A percentile compares a stretch with the other conserved stretches of the same genome.
phyloP scores from a whole-genome alignment of 2,329 filamentous ascomycete species.

The Fusarium falciforme region DNA sequence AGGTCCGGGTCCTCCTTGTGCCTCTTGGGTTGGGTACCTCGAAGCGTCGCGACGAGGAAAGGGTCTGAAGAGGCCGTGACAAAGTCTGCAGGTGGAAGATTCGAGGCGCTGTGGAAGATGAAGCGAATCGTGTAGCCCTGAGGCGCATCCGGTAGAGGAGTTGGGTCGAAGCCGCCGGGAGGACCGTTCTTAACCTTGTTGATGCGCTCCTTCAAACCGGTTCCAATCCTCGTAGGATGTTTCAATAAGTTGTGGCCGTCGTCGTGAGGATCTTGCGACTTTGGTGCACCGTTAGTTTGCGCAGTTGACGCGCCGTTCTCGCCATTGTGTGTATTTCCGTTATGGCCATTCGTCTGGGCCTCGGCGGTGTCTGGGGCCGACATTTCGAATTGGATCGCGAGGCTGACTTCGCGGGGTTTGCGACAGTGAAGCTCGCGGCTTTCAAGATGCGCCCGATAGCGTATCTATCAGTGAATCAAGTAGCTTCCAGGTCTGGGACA shows the following conservation, averaged over 20 bases:
- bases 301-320: conserved; percentile 9
- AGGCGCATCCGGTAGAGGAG: conserved; percentile 78
- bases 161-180: conserved; percentile 82
- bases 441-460: conserved; percentile 18
- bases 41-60: conserved; percentile 82
- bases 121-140: conserved; percentile 88
- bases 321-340: conserved; percentile 5
- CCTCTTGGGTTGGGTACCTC: conserved; percentile 74
- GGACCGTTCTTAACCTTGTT: conserved; percentile 56
- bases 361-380: conserved; percentile 25
- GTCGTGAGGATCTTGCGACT: conserved; percentile 10
- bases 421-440: conserved; percentile 3
- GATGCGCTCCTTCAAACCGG: conserved; percentile 41
- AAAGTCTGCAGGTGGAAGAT: conserved; percentile 86
- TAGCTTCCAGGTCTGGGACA: conserved; percentile 10
- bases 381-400: conserved; percentile 26
- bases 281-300: conserved; percentile 1
- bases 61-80: conserved; percentile 84
- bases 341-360: conserved; percentile 24
- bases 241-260: conserved; percentile 26
- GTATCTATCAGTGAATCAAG: neutral
- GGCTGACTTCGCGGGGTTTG: neutral
- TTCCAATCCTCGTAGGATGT: conserved; percentile 17
- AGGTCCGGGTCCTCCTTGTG: conserved; percentile 89
- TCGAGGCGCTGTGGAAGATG: conserved; percentile 82